Conservation (phyloP, 768 basidiomycete genomes). For the Dentipellis fragilis region DNA sequence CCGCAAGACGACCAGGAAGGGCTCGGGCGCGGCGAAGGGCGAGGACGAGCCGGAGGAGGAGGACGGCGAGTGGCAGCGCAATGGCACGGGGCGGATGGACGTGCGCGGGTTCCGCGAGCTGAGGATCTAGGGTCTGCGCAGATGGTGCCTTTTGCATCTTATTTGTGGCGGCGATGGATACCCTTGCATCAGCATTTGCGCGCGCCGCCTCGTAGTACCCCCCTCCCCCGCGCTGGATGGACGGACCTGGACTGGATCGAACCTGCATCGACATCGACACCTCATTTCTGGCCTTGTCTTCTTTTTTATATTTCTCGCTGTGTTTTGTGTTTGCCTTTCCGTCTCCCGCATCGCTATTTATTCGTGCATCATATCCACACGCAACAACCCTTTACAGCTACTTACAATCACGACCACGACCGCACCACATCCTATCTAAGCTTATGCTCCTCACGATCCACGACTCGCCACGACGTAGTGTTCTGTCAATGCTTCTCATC, state of each 20-base stretch:
- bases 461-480: too few species aligned
- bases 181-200: neutral
- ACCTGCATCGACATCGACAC: neutral
- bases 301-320: too few species aligned
- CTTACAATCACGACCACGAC: too few species aligned
- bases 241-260: neutral
- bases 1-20: constrained; percentile 22
- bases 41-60: constrained; percentile 19
- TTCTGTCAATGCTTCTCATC: too few species aligned
- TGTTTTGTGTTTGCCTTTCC: too few species aligned
- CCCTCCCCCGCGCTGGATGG: neutral
- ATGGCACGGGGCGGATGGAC: constrained; percentile 64
- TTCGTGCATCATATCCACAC: too few species aligned
- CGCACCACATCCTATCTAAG: too few species aligned
- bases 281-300: too few species aligned
- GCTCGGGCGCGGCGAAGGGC: constrained; percentile 11
- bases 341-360: too few species aligned
- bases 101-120: constrained; percentile 72
- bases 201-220: neutral
- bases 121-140: constrained; percentile 53
- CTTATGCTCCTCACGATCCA: too few species aligned
- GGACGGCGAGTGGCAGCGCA: constrained; percentile 49
- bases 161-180: neutral
- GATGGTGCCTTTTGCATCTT: too few species aligned
- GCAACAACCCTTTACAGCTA: too few species aligned